Base-by-base conservation (phyloP, 805 yeast genomes). In the Grigorovia jiainica region DNA sequence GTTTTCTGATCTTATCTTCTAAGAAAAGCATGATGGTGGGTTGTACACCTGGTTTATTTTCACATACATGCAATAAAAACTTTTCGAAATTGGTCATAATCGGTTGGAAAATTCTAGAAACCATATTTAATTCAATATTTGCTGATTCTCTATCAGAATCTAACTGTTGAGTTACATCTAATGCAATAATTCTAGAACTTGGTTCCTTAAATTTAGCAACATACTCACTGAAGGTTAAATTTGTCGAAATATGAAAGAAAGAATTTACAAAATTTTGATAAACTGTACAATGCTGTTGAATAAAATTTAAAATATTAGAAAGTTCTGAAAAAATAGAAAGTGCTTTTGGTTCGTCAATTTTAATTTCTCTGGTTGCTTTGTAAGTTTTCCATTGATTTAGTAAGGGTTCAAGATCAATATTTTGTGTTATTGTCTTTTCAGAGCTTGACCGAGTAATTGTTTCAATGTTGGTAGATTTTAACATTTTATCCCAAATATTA, bases 251-350 rank as follows among this genome's bases (percentile, higher is more conserved):
- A 51, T 66, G 70, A 61, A 75, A 71, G 51, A 78, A 63, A 8
- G 54, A 58, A 20, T 64, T 66, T 5, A 72, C 47, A 33, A 75
- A 68, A 46, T 70, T 71, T 51, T 76, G 81, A 44, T 75, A 76
- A n/a, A 61, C 55, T 4, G 61, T 40, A 36, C 65, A 58, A 29
- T 62, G 49, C 24, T 52, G 51, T 31, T 55, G 55, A 23, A 60
- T 33, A 1, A 51, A 39, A 17, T 47, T 46, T 4, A 58, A 33
- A 1, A 47, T 36, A 4, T 46, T 40, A 7, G 48, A 40, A n/a
- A 57, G 31, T 5, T 35, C 25, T 7, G 39, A 34, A 10, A 57
- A 36, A 1, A 44, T 17, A 1, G 37, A 13, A 9, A 40, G 36
- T 1, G 48, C 42, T 2, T 41, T 23, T 4, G 54, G 44, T 7